Base-by-base conservation (phyloP, 352 stramenopile genomes). In the Globisporangium iwayamae region DNA sequence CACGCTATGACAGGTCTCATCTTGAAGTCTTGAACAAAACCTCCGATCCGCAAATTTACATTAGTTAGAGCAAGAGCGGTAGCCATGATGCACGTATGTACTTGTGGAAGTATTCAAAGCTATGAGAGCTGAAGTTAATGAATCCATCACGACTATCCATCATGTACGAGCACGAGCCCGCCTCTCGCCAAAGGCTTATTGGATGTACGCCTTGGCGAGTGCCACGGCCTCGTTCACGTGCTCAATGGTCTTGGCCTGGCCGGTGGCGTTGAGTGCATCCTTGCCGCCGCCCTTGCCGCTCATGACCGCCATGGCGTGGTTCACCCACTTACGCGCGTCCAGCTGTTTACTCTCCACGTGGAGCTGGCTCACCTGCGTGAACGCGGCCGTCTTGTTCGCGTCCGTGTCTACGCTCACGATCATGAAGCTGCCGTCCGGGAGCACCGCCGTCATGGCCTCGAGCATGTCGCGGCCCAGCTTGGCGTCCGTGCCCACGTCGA, bases 261-360 rank as follows among this genome's bases (percentile, higher is more conserved):
- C 85, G 1, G 83, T 91, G 14, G 85, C 83, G 57, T 88, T 89
- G 28, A 84, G 61, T 6, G 78, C 76, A 56, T 89, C 78, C 88
- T 98, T 98, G 70, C 96, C 96, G 51, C 96, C 96, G 70, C 96
- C 96, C 74, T 98, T 98, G 68, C 95, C 97, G 66, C 91, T 96
- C 76, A 97, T 97, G 58, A 82, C 77, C 48, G 87, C 76, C 66
- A 98, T 90, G 14, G 96, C 85, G 60, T 89, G 76, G 63, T 94
- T 96, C 55, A 99, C 78, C 97, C 97, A 99, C 67, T 93, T 83
- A 60, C 96, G 90, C 16, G 96, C 96, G 65, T 97, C 91, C 63
- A 93, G 78, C 66, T 76, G 73, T 68, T 87, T 87, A 13, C 67
- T 63, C 18, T 71, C 89, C 38, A 80, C 83, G 69, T 85, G 83